Percentiles rank a stretch among this genome's conserved stretches.
Conservation (phyloP, 2,329 filamentous ascomycete genomes). For the Ceratocystis lukuohia region DNA sequence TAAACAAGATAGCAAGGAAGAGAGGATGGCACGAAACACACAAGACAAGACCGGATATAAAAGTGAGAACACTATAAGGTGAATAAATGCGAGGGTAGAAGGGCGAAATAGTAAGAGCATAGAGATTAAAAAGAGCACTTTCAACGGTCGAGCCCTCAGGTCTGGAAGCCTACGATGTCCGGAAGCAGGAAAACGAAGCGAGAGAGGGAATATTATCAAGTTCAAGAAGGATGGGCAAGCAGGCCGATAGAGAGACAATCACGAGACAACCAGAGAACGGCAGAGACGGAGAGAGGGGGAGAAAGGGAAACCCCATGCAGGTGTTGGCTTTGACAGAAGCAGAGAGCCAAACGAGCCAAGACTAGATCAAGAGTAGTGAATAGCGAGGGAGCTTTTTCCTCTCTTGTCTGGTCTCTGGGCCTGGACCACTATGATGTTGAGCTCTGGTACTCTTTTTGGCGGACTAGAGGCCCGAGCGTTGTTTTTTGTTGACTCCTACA, state of each 20-base stretch:
- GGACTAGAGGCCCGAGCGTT: neutral
- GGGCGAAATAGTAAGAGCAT: neutral
- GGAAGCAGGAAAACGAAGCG: slow-evolving; percentile 1
- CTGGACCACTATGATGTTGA: neutral
- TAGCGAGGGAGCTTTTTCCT: neutral
- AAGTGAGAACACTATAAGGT: neutral
- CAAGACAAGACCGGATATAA: neutral
- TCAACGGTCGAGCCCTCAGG: neutral
- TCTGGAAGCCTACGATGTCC: neutral
- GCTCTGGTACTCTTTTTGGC: neutral
- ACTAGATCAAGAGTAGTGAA: neutral
- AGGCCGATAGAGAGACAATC: neutral
- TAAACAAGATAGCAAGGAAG: neutral
- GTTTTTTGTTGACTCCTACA: neutral
- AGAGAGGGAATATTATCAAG: neutral
- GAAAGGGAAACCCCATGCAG: neutral
- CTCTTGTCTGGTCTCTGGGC: neutral
- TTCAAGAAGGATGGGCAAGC: neutral
- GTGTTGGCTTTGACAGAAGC: neutral
- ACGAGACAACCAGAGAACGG: too few species aligned
- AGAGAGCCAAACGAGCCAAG: neutral
- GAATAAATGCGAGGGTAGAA: neutral
- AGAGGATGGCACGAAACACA: neutral
- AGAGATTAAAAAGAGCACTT: neutral
- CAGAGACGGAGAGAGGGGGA: neutral